A percentile compares a stretch with the other conserved stretches of the same genome.
phyloP scores from a whole-genome alignment of 140 eudicot genomes.

The Erigeron philadelphicus region DNA sequence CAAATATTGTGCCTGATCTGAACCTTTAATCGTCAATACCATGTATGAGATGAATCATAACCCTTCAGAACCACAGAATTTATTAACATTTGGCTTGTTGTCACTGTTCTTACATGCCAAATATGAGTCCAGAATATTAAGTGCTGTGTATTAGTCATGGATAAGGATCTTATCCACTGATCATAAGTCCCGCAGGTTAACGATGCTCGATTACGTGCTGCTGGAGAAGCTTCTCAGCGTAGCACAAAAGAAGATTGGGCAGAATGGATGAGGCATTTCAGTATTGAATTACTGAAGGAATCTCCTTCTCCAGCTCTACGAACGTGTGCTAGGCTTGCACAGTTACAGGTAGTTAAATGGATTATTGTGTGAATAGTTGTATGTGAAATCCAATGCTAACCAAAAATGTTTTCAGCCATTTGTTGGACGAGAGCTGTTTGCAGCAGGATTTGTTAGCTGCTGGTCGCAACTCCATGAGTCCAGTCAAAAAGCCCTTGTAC shows the following conservation, averaged over 20 bases:
- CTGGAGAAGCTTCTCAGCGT: slow-evolving; percentile 99
- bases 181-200: slow-evolving; percentile 52
- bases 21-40: not conserved
- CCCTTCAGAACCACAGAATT: slow-evolving; percentile 1
- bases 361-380: not conserved
- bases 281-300: slow-evolving; percentile 89
- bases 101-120: slow-evolving; percentile 6
- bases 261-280: slow-evolving; percentile 99
- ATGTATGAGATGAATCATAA: not conserved
- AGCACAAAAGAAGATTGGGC: slow-evolving; percentile 99
- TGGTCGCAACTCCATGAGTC: slow-evolving; percentile 83
- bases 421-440: slow-evolving; percentile 97
- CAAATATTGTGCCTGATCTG: not conserved
- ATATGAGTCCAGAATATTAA: not conserved
- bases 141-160: not conserved
- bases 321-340: slow-evolving; percentile 98
- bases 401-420: slow-evolving; percentile 61
- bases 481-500: slow-evolving; percentile 78
- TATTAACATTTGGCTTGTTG: slow-evolving; percentile 8
- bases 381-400: slow-evolving; percentile 26
- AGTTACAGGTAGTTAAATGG: slow-evolving; percentile 59
- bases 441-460: slow-evolving; percentile 98
- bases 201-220: slow-evolving; percentile 76
- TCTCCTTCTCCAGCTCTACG: slow-evolving; percentile 94
- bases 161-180: slow-evolving; percentile 13